A percentile compares a stretch with the other conserved stretches of the same genome.
phyloP scores from a whole-genome alignment of 352 stramenopile species.

The Phytopythium cucurbitacearum region DNA sequence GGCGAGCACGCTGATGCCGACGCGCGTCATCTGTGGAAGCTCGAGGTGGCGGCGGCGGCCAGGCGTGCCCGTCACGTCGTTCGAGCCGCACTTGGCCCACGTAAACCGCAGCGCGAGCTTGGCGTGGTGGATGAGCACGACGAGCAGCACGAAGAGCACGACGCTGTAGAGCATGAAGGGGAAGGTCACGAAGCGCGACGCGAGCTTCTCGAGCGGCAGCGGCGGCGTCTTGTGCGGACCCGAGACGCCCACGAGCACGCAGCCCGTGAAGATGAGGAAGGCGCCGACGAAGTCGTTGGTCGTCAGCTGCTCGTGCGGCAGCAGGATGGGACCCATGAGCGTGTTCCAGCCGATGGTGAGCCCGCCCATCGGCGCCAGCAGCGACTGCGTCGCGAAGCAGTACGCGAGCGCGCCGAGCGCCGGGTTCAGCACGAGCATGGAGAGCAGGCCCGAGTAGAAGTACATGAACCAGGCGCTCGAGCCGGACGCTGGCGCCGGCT shows the following conservation, averaged over 20 bases:
- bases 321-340: conserved; percentile 58
- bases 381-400: conserved; percentile 73
- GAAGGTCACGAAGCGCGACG: conserved; percentile 41
- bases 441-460: conserved; percentile 63
- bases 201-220: conserved; percentile 48
- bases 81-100: no score
- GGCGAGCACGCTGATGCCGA: conserved; percentile 55
- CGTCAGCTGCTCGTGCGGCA: conserved; percentile 60
- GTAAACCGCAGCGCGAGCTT: conserved; percentile 44
- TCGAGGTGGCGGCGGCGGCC: conserved; percentile 19
- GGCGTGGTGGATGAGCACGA: conserved; percentile 51
- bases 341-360: conserved; percentile 83
- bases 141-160: conserved; percentile 32
- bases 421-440: conserved; percentile 75
- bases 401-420: conserved; percentile 58
- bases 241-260: conserved; percentile 64
- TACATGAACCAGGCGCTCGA: conserved; percentile 49
- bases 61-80: conserved; percentile 7
- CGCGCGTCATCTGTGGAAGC: conserved; percentile 33
- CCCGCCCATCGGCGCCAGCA: conserved; percentile 72
- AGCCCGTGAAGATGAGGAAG: conserved; percentile 71
- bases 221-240: conserved; percentile 56
- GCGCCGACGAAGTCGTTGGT: conserved; percentile 73
- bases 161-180: conserved; percentile 61
- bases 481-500: background rate